Evolutionary conservation across 129 eudicot species (phyloP), one percentile per base, ranked within the genome.

Genomic region (Chrysanthemum lavandulifolium): DNA sequence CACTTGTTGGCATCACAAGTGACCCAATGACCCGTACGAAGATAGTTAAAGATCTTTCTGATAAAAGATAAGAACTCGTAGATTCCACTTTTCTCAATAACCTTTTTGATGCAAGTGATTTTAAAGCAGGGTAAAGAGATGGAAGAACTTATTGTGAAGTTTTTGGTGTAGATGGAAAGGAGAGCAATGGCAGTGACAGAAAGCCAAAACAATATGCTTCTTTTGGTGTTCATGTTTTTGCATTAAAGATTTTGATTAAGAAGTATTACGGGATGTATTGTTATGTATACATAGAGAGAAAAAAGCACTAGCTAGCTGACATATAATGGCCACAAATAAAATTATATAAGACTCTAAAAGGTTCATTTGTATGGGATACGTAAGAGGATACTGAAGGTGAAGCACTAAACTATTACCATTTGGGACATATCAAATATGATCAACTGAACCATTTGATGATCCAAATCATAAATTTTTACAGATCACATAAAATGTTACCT

Each of bases 181-280:
- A 91, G 81, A 27, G 87, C 79, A 79, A 88, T 66, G 52, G 80
- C n/a, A 73, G 80, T 60, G 71, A 83, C 76, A 16, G 85, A 72
- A 13, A 82, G 67, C 96, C 94, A 92, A 76, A 89, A 81, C 45
- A 84, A 60, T 65, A 67, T 51, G 76, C 62, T 55, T 58, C 53
- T 68, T 62, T 72, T 84, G 74, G 82, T 59, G 48, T 59, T 73
- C 98, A 92, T 92, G 76, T 73, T 67, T 73, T 77, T 68, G 52
- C 77, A 65, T 65, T 19, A 7, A 61, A 54, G 54, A 57, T 60
- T 76, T 74, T 65, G 80, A 25, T 73, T 78, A 73, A 74, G 79
- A 48, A 51, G 21, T 50, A 23, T 63, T 66, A 70, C 49, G 11
- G 62, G 21, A 1, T 23, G 71, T 5, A 64, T 69, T 58, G 29